Evolutionary conservation across 2,329 filamentous ascomycete species (phyloP), one percentile per base, ranked within the genome.

Genomic region (Xylariaceae sp.): DNA sequence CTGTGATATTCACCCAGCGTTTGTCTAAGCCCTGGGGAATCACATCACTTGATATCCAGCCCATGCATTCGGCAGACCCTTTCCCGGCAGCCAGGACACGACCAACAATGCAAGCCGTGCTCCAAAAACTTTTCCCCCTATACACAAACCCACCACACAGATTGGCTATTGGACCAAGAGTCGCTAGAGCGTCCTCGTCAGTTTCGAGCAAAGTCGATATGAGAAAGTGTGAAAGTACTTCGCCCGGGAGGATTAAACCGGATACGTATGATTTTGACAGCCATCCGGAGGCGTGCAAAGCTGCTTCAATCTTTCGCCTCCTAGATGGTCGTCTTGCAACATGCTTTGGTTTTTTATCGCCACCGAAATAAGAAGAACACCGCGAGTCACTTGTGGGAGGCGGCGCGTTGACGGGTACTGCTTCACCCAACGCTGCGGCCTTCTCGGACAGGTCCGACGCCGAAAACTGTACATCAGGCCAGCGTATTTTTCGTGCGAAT

Each of bases 191-290:
- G 20, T 79, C 75, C n/a, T 77, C 75, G 59, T 89, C 86, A 56
- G 84, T 86, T 65, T 89, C 87, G 5, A 89, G 70, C 48, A 89
- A 71, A 2, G 86, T 84, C 1, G 85, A 82, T 78, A 89, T 89
- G 44, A 89, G 75, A 56, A 87, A 81, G 66, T 88, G 86, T 48
- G 81, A 79, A 23, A 89, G 65, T 1, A 79, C 78, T 60, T 89
- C 86, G 2, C 86, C 86, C 0, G 86, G 87, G 7, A 89, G 74
- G 65, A 89, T 79, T 44, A 89, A 69, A 0, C 86, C 86, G 32
- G 85, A 88, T 7, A 89, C 74, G 63, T 88, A 89, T 20, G 84
- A 87, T 68, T 86, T 86, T 4, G 86, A 88, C 18, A 89, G 76
- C 87, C 86, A 89, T 1, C 87, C 86, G 0, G 81, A 79, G 2